These are phyloP conservation scores for Melampsora larici-populina DNA, from an alignment of 1,284 basidiomycete genomes.

Conservation along the genomic window DNA sequence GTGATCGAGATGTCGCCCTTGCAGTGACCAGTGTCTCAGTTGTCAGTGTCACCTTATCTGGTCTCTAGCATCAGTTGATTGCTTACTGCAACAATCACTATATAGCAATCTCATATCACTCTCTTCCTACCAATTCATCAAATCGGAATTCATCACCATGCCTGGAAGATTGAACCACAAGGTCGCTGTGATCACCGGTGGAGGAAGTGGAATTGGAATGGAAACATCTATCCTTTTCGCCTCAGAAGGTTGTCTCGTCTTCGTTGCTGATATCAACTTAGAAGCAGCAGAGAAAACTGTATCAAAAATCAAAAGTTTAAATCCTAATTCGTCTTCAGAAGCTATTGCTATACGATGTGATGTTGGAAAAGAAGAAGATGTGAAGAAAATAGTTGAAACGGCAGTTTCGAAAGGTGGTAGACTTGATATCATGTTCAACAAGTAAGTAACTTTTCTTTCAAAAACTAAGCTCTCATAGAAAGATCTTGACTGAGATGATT, in stretches of 20 bases:
- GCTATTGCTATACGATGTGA: conserved; percentile 73
- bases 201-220: conserved; percentile 86
- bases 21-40: no score
- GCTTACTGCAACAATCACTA: no score
- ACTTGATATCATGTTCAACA: conserved; percentile 72
- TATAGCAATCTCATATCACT: no score
- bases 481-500: no score
- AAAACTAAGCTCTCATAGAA: no score
- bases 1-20: no score
- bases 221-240: conserved; percentile 90
- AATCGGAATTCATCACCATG: conserved; percentile 7
- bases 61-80: no score
- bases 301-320: conserved; percentile 59
- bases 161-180: conserved; percentile 51
- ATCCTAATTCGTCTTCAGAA: conserved; percentile 48
- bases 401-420: conserved; percentile 81
- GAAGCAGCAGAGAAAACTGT: conserved; percentile 70
- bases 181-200: conserved; percentile 77
- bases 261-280: conserved; percentile 79
- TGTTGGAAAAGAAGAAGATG: conserved; percentile 79
- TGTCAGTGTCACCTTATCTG: no score
- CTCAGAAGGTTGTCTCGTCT: conserved; percentile 78
- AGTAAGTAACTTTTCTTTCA: conserved; percentile 36
- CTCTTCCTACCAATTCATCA: no score
- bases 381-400: conserved; percentile 73